phyloP scores from a whole-genome alignment of 2,329 filamentous ascomycete species.

The Neofusicoccum umdonicola region DNA sequence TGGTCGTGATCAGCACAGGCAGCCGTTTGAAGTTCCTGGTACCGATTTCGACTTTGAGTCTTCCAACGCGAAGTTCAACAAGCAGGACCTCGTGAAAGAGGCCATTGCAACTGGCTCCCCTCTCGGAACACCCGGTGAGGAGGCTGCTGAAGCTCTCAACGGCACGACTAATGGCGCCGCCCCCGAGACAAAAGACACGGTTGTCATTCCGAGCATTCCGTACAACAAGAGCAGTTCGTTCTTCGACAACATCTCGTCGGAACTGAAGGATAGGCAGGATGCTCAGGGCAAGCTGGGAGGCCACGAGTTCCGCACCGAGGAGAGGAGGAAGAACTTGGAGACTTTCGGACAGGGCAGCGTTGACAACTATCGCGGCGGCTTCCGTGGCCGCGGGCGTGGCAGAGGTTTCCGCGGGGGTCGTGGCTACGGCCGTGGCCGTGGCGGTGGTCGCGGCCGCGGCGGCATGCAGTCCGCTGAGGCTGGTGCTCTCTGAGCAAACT shows the following conservation, averaged over 20 bases:
- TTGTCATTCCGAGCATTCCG: slow-evolving; percentile 44
- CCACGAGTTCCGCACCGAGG: slow-evolving; percentile 85
- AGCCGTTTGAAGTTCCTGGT: slow-evolving; percentile 77
- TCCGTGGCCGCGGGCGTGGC: slow-evolving; percentile 73
- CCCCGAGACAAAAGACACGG: slow-evolving; percentile 39
- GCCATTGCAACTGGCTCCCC: slow-evolving; percentile 78
- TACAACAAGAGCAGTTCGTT: slow-evolving; percentile 92
- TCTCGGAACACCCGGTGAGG: slow-evolving; percentile 37
- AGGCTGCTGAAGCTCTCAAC: slow-evolving; percentile 33
- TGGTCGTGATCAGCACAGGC: slow-evolving; percentile 45
- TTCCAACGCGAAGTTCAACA: slow-evolving; percentile 85
- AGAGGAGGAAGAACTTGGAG: slow-evolving; percentile 89
- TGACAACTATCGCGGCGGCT: slow-evolving; percentile 75
- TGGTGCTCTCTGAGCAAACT: neutral
- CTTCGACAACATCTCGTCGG: slow-evolving; percentile 97
- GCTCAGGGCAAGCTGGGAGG: slow-evolving; percentile 67
- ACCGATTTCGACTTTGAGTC: slow-evolving; percentile 90
- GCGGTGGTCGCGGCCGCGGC: slow-evolving; percentile 23
- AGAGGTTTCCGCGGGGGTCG: slow-evolving; percentile 50
- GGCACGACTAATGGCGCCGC: slow-evolving; percentile 32
- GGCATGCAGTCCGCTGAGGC: neutral
- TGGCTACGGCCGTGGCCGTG: slow-evolving; percentile 47
- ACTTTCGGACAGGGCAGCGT: slow-evolving; percentile 97
- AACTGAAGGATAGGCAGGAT: slow-evolving; percentile 83
- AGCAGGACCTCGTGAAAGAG: slow-evolving; percentile 84